Conservation (phyloP, 176 grass and related monocot genomes). For the Raddia guianensis region DNA sequence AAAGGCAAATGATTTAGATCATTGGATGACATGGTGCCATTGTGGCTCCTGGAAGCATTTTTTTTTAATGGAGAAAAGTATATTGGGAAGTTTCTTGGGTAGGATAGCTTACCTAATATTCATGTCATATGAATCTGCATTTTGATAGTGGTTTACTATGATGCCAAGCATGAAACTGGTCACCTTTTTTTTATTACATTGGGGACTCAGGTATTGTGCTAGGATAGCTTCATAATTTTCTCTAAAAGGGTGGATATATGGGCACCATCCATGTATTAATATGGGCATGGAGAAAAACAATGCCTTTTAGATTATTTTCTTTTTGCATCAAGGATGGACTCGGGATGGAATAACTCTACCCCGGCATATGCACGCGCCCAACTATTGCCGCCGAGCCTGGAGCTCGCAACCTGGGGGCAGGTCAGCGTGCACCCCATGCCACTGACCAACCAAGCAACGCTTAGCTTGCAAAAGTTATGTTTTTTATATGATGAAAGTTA, state of each 20-base stretch:
- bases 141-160: not conserved
- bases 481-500: no score
- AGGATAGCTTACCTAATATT: not conserved
- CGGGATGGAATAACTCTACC: no score
- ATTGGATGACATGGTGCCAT: not conserved
- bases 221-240: not conserved
- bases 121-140: constrained; percentile 1
- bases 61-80: constrained; percentile 1
- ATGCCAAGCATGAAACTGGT: not conserved
- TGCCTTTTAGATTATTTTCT: no score
- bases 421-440: no score
- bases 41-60: constrained; percentile 6
- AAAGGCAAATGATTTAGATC: not conserved
- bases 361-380: no score
- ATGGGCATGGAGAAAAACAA: not conserved
- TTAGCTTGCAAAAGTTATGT: no score
- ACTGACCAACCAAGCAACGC: no score
- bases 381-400: no score
- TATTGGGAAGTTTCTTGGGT: constrained; percentile 14
- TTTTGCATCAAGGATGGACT: no score
- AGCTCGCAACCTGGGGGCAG: no score
- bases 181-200: not conserved
- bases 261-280: not conserved
- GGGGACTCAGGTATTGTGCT: not conserved
- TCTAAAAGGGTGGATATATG: not conserved